These are phyloP conservation scores for Myrmaecium sp. DNA, from an alignment of 2,329 filamentous ascomycete species.

Conservation along the genomic window DNA sequence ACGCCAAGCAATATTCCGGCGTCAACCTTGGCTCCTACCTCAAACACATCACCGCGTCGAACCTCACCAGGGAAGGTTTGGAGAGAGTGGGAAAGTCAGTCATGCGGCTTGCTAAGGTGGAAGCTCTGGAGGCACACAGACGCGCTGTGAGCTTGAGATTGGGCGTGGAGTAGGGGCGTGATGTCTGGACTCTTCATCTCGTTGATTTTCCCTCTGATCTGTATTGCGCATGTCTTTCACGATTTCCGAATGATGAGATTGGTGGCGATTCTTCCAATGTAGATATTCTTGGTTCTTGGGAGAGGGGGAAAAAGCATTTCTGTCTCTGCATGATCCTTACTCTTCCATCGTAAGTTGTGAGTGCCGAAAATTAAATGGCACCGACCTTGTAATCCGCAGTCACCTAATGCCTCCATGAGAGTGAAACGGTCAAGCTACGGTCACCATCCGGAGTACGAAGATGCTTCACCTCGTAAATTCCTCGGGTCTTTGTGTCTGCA, in stretches of 20 bases:
- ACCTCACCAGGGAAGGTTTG: conserved; percentile 72
- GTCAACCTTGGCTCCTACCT: conserved; percentile 92
- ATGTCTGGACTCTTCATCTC: background rate
- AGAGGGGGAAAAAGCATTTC: too few relatives aligned
- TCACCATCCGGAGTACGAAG: too few relatives aligned
- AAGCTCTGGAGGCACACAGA: conserved; percentile 86
- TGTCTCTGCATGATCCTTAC: too few relatives aligned
- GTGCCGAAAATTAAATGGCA: too few relatives aligned
- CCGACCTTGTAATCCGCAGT: too few relatives aligned
- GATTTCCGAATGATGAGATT: background rate
- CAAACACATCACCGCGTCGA: conserved; percentile 93
- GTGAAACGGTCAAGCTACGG: too few relatives aligned
- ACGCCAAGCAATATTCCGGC: conserved; percentile 95
- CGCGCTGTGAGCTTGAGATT: conserved; percentile 51
- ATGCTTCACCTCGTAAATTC: too few relatives aligned
- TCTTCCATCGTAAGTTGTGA: too few relatives aligned
- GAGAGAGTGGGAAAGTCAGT: conserved; percentile 75
- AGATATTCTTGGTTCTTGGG: too few relatives aligned
- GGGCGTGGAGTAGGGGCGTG: conserved; percentile 12
- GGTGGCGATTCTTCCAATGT: too few relatives aligned
- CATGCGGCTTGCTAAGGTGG: conserved; percentile 87
- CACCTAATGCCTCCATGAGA: too few relatives aligned
- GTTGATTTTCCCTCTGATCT: background rate
- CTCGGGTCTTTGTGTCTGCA: too few relatives aligned
- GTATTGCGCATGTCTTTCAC: background rate